phyloP scores from a whole-genome alignment of 2,329 filamentous ascomycete genomes.

The Monilinia fructigena region DNA sequence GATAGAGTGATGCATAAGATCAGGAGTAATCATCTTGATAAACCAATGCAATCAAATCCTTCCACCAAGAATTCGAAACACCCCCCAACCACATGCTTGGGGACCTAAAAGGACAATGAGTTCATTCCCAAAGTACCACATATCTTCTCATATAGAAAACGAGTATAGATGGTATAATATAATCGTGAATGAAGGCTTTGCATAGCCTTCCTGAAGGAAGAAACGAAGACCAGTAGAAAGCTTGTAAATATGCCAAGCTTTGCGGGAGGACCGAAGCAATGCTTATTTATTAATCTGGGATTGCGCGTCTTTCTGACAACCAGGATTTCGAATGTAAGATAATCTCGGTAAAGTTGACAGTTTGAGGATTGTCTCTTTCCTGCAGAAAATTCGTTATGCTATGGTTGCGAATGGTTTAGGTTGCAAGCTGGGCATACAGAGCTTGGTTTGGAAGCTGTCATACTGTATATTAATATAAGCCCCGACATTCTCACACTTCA shows the following conservation, averaged over 20 bases:
- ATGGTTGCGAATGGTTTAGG: not conserved
- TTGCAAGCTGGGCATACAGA: not conserved
- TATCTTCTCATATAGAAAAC: not conserved
- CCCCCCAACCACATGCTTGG: not conserved
- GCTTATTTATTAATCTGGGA: not conserved
- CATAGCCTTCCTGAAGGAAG: conserved; percentile 4
- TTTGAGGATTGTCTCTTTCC: not conserved
- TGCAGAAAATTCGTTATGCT: not conserved
- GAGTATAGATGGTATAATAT: not conserved
- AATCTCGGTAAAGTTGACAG: not conserved
- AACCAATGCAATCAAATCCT: conserved; percentile 3
- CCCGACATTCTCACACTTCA: not conserved
- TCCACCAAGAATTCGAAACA: conserved; percentile 3
- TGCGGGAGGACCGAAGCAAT: conserved; percentile 1
- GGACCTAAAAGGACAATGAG: not conserved
- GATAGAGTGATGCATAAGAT: not conserved
- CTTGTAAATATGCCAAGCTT: not conserved
- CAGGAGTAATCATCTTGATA: not conserved
- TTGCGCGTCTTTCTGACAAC: conserved; percentile 7
- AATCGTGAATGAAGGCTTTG: not conserved
- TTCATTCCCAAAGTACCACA: not conserved
- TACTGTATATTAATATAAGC: not conserved
- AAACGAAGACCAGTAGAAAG: not conserved
- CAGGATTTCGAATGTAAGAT: not conserved
- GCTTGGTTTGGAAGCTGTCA: not conserved